Evolutionary conservation across 2,329 filamentous ascomycete genomes (phyloP).

Genomic region (Metarhizium guizhouense): DNA sequence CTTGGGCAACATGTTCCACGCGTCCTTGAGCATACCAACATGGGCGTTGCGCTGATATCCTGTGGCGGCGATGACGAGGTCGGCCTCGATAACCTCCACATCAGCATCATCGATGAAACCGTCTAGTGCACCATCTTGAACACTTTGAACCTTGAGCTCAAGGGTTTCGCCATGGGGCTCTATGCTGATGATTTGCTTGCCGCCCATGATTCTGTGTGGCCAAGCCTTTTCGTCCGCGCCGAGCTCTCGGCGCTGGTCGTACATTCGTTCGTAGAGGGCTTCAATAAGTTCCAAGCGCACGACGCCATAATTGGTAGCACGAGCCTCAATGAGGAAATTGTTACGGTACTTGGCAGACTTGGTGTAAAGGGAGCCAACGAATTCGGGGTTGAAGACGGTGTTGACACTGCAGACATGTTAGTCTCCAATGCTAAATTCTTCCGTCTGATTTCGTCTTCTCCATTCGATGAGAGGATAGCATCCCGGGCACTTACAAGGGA

Average conservation of each 20-base stretch:
- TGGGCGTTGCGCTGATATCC: constrained; percentile 77
- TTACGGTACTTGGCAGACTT: constrained; percentile 55
- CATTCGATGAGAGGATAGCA: neutral
- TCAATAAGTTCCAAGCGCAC: constrained; percentile 88
- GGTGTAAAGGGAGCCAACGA: constrained; percentile 67
- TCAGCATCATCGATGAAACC: constrained; percentile 25
- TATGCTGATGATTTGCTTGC: constrained; percentile 57
- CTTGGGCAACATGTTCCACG: constrained; percentile 57
- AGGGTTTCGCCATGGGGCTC: constrained; percentile 43
- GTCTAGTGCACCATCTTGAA: constrained; percentile 30
- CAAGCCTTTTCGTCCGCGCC: constrained; percentile 61
- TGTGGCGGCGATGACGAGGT: constrained; percentile 77
- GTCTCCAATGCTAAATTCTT: neutral
- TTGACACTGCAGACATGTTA: constrained; percentile 57
- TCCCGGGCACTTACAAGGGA: constrained; percentile 62
- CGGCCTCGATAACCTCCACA: constrained; percentile 62
- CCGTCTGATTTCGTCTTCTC: neutral
- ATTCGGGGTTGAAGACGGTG: constrained; percentile 88
- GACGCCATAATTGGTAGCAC: constrained; percentile 88
- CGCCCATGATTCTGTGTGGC: constrained; percentile 72
- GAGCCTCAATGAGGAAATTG: constrained; percentile 55
- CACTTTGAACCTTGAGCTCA: constrained; percentile 48
- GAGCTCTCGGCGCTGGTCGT: constrained; percentile 69
- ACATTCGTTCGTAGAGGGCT: constrained; percentile 77
- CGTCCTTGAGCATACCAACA: constrained; percentile 61